phyloP scores from a whole-genome alignment of 306 rosid species.

The Gleditsia sinensis region DNA sequence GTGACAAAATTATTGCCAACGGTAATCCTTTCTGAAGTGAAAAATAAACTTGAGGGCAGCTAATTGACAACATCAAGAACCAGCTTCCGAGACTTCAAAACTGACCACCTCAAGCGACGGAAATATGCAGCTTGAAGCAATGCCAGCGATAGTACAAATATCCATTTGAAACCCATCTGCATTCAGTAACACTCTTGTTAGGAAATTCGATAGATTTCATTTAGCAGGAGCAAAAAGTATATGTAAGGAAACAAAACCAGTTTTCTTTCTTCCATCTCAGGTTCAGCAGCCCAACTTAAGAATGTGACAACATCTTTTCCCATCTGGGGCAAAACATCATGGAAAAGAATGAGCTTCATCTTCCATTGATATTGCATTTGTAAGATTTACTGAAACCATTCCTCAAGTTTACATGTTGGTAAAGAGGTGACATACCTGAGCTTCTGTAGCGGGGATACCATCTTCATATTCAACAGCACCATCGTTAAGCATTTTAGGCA shows the following conservation, averaged over 20 bases:
- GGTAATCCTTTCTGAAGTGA: conserved; percentile 41
- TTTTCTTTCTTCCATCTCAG: conserved; percentile 99
- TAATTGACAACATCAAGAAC: conserved; percentile 95
- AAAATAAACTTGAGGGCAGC: conserved; percentile 40
- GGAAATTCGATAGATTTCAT: background rate
- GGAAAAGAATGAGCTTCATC: conserved; percentile 8
- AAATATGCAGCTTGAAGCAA: conserved; percentile 92
- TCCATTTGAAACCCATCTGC: conserved; percentile 99
- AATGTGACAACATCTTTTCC: conserved; percentile 93
- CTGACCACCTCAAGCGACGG: conserved; percentile 92
- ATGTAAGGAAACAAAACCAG: conserved; percentile 55
- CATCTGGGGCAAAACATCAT: conserved; percentile 61
- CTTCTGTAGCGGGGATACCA: conserved; percentile 93
- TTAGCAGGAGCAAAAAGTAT: background rate
- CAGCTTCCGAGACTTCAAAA: conserved; percentile 95
- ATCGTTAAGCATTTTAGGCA: conserved; percentile 99
- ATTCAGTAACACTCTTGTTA: background rate
- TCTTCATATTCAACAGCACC: conserved; percentile 98
- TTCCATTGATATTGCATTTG: background rate
- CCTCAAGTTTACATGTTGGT: background rate
- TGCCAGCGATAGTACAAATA: conserved; percentile 89
- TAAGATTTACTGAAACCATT: conserved; percentile 18
- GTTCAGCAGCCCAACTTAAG: conserved; percentile 96
- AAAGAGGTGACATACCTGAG: conserved; percentile 61
- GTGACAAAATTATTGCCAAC: conserved; percentile 61